Conservation (phyloP, 2,329 filamentous ascomycete genomes). For the Colletotrichum navitas region DNA sequence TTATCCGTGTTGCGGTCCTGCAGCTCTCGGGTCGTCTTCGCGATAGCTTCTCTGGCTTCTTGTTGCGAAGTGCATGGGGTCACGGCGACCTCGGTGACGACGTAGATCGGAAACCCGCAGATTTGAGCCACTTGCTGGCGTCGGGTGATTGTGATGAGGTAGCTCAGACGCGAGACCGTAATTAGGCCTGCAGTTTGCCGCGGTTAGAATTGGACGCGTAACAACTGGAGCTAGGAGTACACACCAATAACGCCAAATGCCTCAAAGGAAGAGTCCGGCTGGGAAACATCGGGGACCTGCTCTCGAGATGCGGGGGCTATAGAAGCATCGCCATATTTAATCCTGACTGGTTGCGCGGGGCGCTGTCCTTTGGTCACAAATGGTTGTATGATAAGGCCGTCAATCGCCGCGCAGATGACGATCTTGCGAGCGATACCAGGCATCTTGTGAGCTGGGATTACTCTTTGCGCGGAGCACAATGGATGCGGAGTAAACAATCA, state of each 20-base stretch:
- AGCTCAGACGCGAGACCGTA: slow-evolving; percentile 83
- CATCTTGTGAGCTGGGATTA: slow-evolving; percentile 62
- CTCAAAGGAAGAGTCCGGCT: slow-evolving; percentile 65
- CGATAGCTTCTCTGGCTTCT: slow-evolving; percentile 81
- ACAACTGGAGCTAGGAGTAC: slow-evolving; percentile 41
- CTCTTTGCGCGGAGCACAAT: slow-evolving; percentile 14
- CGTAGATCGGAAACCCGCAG: slow-evolving; percentile 84
- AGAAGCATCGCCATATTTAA: slow-evolving; percentile 75
- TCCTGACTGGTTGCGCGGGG: slow-evolving; percentile 69
- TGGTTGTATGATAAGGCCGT: slow-evolving; percentile 86
- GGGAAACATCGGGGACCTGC: slow-evolving; percentile 58
- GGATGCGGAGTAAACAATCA: neutral
- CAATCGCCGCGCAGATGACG: slow-evolving; percentile 82
- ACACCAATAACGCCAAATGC: slow-evolving; percentile 71
- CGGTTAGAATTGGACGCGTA: slow-evolving; percentile 14
- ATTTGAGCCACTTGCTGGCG: slow-evolving; percentile 92
- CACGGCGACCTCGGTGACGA: slow-evolving; percentile 89
- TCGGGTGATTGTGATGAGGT: slow-evolving; percentile 87
- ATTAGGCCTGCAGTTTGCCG: slow-evolving; percentile 75
- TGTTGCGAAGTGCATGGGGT: slow-evolving; percentile 84
- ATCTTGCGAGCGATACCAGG: slow-evolving; percentile 84
- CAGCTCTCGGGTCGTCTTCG: slow-evolving; percentile 65
- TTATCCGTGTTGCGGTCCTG: slow-evolving; percentile 55
- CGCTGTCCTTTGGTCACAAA: slow-evolving; percentile 71
- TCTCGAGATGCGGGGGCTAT: slow-evolving; percentile 61